Evolutionary conservation across 1,139 yeast genomes (phyloP).

Genomic region (Yamadazyma buinensis): DNA sequence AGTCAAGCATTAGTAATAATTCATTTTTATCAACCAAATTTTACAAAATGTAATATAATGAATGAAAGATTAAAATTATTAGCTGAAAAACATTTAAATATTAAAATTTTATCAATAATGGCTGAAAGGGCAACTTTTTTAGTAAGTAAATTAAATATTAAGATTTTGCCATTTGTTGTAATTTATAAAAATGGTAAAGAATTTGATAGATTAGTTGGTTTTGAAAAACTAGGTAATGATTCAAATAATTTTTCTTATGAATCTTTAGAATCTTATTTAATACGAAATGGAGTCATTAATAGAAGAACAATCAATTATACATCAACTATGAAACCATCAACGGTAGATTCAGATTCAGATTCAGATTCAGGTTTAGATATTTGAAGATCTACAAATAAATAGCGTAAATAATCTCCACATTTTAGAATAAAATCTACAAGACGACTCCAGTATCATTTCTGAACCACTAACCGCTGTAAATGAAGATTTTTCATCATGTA

Average conservation of each 20-base stretch:
- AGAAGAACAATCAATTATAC: constrained; percentile 31
- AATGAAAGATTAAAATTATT: constrained; percentile 37
- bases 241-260: constrained; percentile 29
- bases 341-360: no score
- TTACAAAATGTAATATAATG: constrained; percentile 59
- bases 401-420: constrained; percentile 3
- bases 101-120: constrained; percentile 53
- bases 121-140: constrained; percentile 72
- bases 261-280: constrained; percentile 44
- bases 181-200: constrained; percentile 62
- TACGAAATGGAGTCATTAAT: constrained; percentile 25
- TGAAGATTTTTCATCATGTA: no score
- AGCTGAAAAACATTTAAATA: constrained; percentile 55
- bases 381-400: constrained; percentile 10
- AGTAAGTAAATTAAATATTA: constrained; percentile 55
- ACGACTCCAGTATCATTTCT: no score
- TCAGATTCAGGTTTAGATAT: constrained; percentile 41
- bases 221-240: constrained; percentile 51
- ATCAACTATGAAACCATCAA: no score
- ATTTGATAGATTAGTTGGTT: constrained; percentile 58
- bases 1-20: constrained; percentile 44
- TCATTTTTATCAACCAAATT: constrained; percentile 63
- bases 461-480: no score
- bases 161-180: constrained; percentile 69
- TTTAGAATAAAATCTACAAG: neutral